These are phyloP conservation scores for Mortierella claussenii DNA, from an alignment of 192 early-diverging fungal genomes.

Conservation along the genomic window DNA sequence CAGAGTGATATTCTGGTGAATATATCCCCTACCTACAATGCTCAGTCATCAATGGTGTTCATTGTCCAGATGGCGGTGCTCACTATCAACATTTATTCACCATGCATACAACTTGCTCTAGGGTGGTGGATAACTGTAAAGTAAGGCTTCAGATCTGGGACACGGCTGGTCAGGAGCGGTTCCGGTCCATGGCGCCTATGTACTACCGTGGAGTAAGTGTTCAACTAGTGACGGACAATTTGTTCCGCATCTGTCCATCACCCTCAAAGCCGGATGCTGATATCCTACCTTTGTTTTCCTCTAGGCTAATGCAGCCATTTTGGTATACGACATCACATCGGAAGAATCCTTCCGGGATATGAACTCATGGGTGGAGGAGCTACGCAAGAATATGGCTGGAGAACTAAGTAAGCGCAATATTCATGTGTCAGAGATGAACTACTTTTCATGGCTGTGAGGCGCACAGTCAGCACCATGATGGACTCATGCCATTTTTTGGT, in stretches of 20 bases:
- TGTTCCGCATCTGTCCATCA: slow-evolving; percentile 7
- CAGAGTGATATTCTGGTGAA: no score
- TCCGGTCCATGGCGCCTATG: slow-evolving; percentile 81
- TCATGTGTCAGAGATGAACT: no score
- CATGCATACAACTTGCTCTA: slow-evolving; percentile 19
- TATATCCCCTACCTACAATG: no score
- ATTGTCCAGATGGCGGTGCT: no score
- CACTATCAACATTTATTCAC: no score
- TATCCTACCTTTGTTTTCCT: neutral
- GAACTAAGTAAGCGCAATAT: slow-evolving; percentile 62
- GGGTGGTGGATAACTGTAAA: slow-evolving; percentile 76
- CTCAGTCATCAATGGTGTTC: no score
- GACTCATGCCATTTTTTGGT: neutral
- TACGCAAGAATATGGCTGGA: slow-evolving; percentile 70
- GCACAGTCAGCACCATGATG: neutral
- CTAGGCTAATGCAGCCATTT: slow-evolving; percentile 72
- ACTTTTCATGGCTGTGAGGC: neutral
- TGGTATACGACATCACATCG: slow-evolving; percentile 81
- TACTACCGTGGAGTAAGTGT: slow-evolving; percentile 75
- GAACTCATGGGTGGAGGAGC: slow-evolving; percentile 71
- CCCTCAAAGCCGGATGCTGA: neutral
- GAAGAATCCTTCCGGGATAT: slow-evolving; percentile 76
- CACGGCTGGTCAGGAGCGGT: slow-evolving; percentile 77
- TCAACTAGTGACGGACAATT: neutral
- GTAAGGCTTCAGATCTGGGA: slow-evolving; percentile 83